Conservation (phyloP, 2,329 filamentous ascomycete genomes). For the Bipolaris gigantea region DNA sequence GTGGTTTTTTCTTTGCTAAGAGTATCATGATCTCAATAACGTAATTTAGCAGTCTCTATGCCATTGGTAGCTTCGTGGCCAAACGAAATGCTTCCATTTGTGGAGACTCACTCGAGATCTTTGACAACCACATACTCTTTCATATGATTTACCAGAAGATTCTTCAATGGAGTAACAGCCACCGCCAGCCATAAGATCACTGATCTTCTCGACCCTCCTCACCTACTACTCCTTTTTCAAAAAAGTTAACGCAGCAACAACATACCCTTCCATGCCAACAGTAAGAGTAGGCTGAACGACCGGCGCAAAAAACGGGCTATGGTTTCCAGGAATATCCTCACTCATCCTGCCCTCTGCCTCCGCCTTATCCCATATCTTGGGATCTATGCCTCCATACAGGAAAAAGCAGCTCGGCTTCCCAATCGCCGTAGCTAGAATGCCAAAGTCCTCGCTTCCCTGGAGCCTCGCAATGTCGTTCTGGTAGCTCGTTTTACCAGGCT, state of each 20-base stretch:
- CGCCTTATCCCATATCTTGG: constrained; percentile 54
- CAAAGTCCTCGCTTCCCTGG: constrained; percentile 61
- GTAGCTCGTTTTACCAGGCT: constrained; percentile 30
- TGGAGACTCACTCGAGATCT: too few relatives aligned
- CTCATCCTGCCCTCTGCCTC: constrained; percentile 50
- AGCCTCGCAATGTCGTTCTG: constrained; percentile 48
- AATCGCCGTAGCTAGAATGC: constrained; percentile 55
- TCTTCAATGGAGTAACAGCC: too few relatives aligned
- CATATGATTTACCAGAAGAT: too few relatives aligned
- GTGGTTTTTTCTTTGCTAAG: background rate
- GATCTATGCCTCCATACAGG: constrained; percentile 58
- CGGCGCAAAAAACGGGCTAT: constrained; percentile 62
- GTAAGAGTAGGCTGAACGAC: constrained; percentile 61
- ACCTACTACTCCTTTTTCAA: constrained; percentile 27
- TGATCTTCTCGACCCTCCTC: background rate
- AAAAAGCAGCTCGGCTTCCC: constrained; percentile 59
- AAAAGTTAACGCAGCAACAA: constrained; percentile 55
- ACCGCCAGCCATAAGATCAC: too few relatives aligned
- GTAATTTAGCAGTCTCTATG: too few relatives aligned
- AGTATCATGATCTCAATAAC: background rate
- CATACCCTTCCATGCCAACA: constrained; percentile 55
- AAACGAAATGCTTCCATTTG: too few relatives aligned
- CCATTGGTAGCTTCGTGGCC: too few relatives aligned
- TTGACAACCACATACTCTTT: too few relatives aligned
- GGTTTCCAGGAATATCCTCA: constrained; percentile 59